phyloP scores from a whole-genome alignment of 768 basidiomycete genomes.

The Sutorius australiensis region DNA sequence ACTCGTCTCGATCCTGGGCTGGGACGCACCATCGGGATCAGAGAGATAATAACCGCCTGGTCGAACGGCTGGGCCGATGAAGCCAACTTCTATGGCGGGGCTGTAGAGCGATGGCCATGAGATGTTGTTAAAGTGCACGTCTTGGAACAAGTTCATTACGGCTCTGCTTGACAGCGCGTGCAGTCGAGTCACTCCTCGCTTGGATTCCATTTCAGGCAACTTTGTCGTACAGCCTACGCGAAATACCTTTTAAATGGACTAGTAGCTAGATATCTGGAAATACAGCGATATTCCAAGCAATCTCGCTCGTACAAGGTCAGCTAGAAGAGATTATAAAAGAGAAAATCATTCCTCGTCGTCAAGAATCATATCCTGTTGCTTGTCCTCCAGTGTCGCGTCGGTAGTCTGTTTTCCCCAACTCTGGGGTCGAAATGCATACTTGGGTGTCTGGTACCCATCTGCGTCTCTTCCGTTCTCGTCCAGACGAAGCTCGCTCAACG shows the following conservation, averaged over 20 bases:
- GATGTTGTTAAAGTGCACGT: constrained; percentile 18
- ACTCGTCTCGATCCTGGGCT: too few relatives aligned
- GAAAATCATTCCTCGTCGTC: constrained; percentile 12
- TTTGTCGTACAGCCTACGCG: neutral
- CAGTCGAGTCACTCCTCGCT: too few relatives aligned
- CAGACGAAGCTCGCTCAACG: constrained; percentile 29
- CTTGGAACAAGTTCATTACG: neutral
- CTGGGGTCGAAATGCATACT: constrained; percentile 4
- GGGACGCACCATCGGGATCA: constrained; percentile 28
- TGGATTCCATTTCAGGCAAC: neutral
- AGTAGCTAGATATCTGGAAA: constrained; percentile 1
- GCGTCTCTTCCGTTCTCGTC: constrained; percentile 16
- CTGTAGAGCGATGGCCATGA: constrained; percentile 39
- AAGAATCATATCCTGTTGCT: constrained; percentile 16
- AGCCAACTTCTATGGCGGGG: constrained; percentile 33
- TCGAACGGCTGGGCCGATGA: constrained; percentile 25
- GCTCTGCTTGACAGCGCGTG: neutral
- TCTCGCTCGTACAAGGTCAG: neutral
- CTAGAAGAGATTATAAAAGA: too few relatives aligned
- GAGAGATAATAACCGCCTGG: constrained; percentile 35
- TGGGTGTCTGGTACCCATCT: constrained; percentile 24
- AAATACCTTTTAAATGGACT: neutral
- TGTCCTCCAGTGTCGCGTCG: neutral
- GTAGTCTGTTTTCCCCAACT: constrained; percentile 6
- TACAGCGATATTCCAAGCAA: constrained; percentile 1